Evolutionary conservation across 768 basidiomycete genomes (phyloP), one percentile per base, ranked within the genome.

Genomic region (Pseudohyphozyma bogoriensis): DNA sequence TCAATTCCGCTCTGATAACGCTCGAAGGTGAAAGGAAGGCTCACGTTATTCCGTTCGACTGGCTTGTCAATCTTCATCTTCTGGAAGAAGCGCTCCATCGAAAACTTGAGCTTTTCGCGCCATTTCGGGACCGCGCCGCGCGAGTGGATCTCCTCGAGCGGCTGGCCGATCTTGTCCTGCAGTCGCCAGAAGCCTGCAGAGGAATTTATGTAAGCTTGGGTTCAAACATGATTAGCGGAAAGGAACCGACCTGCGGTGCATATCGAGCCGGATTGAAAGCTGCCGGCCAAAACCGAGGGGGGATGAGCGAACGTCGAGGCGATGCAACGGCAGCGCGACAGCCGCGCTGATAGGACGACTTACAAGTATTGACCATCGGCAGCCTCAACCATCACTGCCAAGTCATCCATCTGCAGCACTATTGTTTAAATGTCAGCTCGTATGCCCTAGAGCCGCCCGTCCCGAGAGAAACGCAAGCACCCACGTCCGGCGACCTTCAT

Each of bases 201-300:
- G 47, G 22, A n/a, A 24, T 44, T 16, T 22, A 36, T 42, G 62
- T 32, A n/a, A 55, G 26, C 26, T n/a, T 22, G 29, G n/a, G 4
- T n/a, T n/a, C 22, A 44, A 26, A 32, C 13, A 46, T 32, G 29
- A 5, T 22, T 50, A 28, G 37, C n/a, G n/a, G n/a, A n/a, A 29
- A 37, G 29, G 36, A 62, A 70, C 78, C 63, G 51, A 81, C 84
- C 85, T 64, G 83, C 75, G 22, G 84, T 77, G 60, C 79, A 79
- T 64, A 87, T 82, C 0, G 81, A 82, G 11, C 85, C 86, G 44
- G 81, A 84, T 70, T 85, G 85, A 66, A 88, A 82, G 70, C 86
- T 84, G 47, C 22, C n/a, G n/a, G n/a, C n/a, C n/a, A n/a, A n/a
- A n/a, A n/a, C n/a, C n/a, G n/a, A n/a, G 26, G 5, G 7, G 29